Conservation (phyloP, 108 stramenopile genomes). For the Seminavis robusta region DNA sequence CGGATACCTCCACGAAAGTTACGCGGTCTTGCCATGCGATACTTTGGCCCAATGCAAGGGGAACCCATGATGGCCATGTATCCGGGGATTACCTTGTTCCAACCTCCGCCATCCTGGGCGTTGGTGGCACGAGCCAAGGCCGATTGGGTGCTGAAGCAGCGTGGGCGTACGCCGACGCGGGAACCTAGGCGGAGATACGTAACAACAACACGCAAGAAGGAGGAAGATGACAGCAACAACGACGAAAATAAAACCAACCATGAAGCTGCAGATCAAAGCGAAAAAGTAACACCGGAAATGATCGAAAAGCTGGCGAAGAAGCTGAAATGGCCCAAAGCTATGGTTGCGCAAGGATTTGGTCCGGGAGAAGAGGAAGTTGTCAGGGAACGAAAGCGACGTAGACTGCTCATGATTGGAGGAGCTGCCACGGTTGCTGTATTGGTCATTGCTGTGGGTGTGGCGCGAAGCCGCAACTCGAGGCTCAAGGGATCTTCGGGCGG, state of each 20-base stretch:
- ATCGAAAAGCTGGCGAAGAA: neutral
- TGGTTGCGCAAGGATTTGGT: constrained; percentile 1
- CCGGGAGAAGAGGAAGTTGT: neutral
- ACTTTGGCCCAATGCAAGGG: constrained; percentile 27
- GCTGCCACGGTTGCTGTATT: neutral
- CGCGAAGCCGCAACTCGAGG: neutral
- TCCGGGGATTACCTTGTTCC: neutral
- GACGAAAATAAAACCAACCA: no score
- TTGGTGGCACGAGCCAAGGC: constrained; percentile 43
- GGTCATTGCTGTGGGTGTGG: constrained; percentile 1
- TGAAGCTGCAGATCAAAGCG: neutral
- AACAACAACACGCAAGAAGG: no score
- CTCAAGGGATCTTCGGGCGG: no score
- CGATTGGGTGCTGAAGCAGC: constrained; percentile 69
- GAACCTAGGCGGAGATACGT: no score
- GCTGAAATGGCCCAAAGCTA: neutral
- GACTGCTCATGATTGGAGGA: neutral
- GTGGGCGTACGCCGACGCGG: no score
- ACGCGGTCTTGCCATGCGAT: constrained; percentile 48
- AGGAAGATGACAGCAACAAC: no score
- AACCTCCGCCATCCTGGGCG: constrained; percentile 47
- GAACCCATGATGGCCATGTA: neutral
- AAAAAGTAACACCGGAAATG: neutral
- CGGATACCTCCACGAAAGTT: constrained; percentile 73
- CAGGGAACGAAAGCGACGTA: neutral